Percentiles rank a stretch among this genome's conserved stretches.
These are phyloP conservation scores for Bipolaris cookei DNA, from an alignment of 2,329 filamentous ascomycete genomes.

Conservation along the genomic window DNA sequence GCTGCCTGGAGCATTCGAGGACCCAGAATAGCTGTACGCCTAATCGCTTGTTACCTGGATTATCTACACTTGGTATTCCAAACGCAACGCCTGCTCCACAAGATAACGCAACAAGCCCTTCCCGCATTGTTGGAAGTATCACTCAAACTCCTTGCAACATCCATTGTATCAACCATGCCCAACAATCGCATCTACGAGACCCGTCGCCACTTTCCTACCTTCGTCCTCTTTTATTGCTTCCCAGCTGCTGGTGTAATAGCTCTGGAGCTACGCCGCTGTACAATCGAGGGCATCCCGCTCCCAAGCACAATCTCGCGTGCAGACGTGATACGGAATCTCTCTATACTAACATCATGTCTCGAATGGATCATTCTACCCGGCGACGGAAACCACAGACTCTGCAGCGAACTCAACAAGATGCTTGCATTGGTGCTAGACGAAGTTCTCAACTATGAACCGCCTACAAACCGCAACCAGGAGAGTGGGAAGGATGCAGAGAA, in stretches of 20 bases:
- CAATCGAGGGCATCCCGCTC: constrained; percentile 40
- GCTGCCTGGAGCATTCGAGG: constrained; percentile 37
- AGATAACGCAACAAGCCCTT: constrained; percentile 41
- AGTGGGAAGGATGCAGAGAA: constrained; percentile 14
- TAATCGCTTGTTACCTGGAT: constrained; percentile 44
- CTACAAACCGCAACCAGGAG: constrained; percentile 23
- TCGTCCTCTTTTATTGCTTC: constrained; percentile 47
- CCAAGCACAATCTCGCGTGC: constrained; percentile 41
- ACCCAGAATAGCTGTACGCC: constrained; percentile 31
- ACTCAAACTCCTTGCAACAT: constrained; percentile 42
- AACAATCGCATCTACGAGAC: constrained; percentile 39
- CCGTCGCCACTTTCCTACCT: constrained; percentile 41
- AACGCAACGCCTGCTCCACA: constrained; percentile 43
- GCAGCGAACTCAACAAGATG: constrained; percentile 48
- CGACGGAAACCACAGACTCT: constrained; percentile 47
- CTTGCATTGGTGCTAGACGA: constrained; percentile 44
- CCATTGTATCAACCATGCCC: constrained; percentile 42
- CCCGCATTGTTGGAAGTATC: constrained; percentile 42
- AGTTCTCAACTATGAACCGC: constrained; percentile 45
- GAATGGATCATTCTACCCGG: constrained; percentile 45
- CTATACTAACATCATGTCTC: constrained; percentile 44
- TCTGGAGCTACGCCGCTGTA: constrained; percentile 44
- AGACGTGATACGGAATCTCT: constrained; percentile 47
- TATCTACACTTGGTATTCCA: constrained; percentile 45
- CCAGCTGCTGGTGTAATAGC: constrained; percentile 46